A percentile compares a stretch with the other conserved stretches of the same genome.
These are phyloP conservation scores for Caloboletus inedulis DNA, from an alignment of 1,284 basidiomycete species.

Conservation along the genomic window DNA sequence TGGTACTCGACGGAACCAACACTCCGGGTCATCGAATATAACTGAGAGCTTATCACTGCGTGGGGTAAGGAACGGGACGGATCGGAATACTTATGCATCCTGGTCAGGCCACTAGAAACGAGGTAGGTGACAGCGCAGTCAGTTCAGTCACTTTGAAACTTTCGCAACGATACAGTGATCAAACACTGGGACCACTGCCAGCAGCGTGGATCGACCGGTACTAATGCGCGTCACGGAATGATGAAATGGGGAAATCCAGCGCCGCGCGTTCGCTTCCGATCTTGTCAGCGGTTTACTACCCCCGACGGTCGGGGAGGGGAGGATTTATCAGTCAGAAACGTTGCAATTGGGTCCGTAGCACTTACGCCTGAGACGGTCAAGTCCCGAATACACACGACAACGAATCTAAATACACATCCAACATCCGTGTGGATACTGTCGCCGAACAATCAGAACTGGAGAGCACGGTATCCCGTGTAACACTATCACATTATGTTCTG, in stretches of 20 bases:
- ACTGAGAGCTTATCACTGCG: neutral
- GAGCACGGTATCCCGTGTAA: too few relatives aligned
- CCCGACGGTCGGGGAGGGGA: too few relatives aligned
- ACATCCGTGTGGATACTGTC: neutral
- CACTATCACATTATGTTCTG: too few relatives aligned
- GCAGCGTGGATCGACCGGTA: neutral
- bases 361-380: too few relatives aligned
- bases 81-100: constrained; percentile 14
- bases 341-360: too few relatives aligned
- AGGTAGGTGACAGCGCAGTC: neutral
- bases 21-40: neutral
- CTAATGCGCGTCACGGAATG: neutral
- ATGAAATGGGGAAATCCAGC: neutral
- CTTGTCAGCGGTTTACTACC: too few relatives aligned
- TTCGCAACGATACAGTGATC: constrained; percentile 9
- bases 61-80: constrained; percentile 12
- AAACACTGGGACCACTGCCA: neutral
- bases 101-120: neutral
- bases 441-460: neutral
- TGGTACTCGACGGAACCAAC: neutral
- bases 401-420: neutral
- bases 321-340: too few relatives aligned
- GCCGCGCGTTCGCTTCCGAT: too few relatives aligned
- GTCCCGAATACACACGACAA: neutral
- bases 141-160: constrained; percentile 16